Evolutionary conservation across 2,329 filamentous ascomycete species (phyloP).

Genomic region (Pestalotiopsis fici): DNA sequence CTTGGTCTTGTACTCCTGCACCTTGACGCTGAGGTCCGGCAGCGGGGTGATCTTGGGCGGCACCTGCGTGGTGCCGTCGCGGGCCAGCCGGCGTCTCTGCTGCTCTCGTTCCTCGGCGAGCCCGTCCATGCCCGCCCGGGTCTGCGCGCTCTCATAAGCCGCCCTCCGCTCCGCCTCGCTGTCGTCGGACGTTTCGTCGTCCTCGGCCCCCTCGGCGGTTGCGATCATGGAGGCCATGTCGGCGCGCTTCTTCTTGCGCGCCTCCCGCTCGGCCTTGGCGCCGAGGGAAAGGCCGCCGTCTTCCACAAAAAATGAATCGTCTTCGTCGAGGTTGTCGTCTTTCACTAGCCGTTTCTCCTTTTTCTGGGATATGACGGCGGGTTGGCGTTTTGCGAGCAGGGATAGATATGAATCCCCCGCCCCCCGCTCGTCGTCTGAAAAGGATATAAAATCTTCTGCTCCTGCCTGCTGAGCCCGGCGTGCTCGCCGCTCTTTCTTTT

Average conservation of each 20-base stretch:
- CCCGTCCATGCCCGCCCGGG: constrained; percentile 81
- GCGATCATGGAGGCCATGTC: constrained; percentile 85
- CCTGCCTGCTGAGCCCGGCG: constrained; percentile 64
- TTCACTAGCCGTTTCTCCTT: constrained; percentile 73
- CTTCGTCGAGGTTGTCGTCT: constrained; percentile 91
- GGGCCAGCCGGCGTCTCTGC: constrained; percentile 35
- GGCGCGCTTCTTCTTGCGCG: constrained; percentile 63
- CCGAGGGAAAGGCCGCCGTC: constrained; percentile 80
- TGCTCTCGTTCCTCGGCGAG: constrained; percentile 49
- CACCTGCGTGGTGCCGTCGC: constrained; percentile 37
- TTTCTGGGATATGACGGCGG: constrained; percentile 59
- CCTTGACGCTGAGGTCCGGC: constrained; percentile 72
- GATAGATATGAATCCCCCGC: constrained; percentile 29
- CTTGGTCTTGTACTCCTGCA: constrained; percentile 61
- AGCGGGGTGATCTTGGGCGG: constrained; percentile 75
- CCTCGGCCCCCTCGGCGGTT: constrained; percentile 64
- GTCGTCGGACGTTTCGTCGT: constrained; percentile 63
- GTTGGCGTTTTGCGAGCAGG: constrained; percentile 34
- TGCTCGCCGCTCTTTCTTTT: constrained; percentile 88
- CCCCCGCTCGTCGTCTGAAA: constrained; percentile 51
- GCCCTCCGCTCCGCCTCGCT: constrained; percentile 71
- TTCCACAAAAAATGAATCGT: constrained; percentile 89
- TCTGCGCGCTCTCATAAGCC: constrained; percentile 87
- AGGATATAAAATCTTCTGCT: constrained; percentile 62
- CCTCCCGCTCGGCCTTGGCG: constrained; percentile 75